Evolutionary conservation across 2,329 filamentous ascomycete species (phyloP).

Genomic region (Chrysoporthe deuterocubensis): DNA sequence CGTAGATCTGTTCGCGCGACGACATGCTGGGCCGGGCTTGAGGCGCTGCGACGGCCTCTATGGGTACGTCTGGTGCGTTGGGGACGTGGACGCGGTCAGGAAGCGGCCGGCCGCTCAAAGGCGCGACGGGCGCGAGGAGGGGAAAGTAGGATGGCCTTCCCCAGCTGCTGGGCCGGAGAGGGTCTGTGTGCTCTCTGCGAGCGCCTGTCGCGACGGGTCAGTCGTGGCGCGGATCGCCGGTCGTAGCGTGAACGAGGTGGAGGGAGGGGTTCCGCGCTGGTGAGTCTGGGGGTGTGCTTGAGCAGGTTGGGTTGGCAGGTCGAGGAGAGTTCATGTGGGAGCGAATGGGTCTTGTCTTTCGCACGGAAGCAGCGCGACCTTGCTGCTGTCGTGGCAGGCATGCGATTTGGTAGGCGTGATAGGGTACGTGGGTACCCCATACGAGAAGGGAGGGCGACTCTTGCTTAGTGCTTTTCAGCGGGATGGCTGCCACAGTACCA

Average conservation of each 20-base stretch:
- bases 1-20: slow-evolving; percentile 61
- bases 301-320: not conserved
- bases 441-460: not conserved
- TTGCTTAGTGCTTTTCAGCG: not conserved
- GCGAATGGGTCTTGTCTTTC: not conserved
- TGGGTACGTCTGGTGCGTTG: not conserved
- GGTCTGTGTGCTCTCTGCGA: not conserved
- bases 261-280: not conserved
- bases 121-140: slow-evolving; percentile 6
- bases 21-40: slow-evolving; percentile 46
- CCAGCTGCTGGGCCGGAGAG: not conserved
- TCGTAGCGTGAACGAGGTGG: not conserved
- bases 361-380: not conserved
- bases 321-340: not conserved
- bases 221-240: not conserved
- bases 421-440: not conserved
- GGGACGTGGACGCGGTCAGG: not conserved
- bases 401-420: not conserved
- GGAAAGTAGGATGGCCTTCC: not conserved
- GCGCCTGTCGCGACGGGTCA: not conserved
- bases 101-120: slow-evolving; percentile 1
- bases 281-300: not conserved
- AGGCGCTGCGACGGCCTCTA: not conserved
- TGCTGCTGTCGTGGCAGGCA: slow-evolving; percentile 3
- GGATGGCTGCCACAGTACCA: not conserved